phyloP scores from a whole-genome alignment of 2,329 filamentous ascomycete genomes.

The Cadophora gregata region DNA sequence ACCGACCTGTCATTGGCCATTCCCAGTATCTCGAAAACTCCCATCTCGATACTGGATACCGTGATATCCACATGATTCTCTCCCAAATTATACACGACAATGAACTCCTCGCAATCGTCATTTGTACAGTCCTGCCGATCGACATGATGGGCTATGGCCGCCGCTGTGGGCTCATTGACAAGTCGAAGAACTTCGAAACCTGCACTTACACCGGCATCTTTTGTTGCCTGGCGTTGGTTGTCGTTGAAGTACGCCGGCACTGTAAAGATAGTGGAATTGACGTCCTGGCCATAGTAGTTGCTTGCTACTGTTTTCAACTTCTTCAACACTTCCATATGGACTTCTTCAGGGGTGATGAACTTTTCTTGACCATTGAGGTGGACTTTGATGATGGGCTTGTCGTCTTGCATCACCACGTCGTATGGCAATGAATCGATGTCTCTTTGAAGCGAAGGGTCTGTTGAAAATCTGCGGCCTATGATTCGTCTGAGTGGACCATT shows the following conservation, averaged over 20 bases:
- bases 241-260: slow-evolving; percentile 79
- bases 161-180: slow-evolving; percentile 76
- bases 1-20: slow-evolving; percentile 1
- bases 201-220: slow-evolving; percentile 70
- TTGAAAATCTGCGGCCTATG: slow-evolving; percentile 24
- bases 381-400: slow-evolving; percentile 19
- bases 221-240: slow-evolving; percentile 75
- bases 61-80: slow-evolving; percentile 21
- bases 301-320: slow-evolving; percentile 27
- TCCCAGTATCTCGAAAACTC: slow-evolving; percentile 26
- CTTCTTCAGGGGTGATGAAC: slow-evolving; percentile 18
- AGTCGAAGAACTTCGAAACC: slow-evolving; percentile 76
- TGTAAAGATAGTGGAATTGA: slow-evolving; percentile 60
- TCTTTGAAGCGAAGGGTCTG: slow-evolving; percentile 17
- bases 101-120: neutral
- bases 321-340: slow-evolving; percentile 23
- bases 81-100: slow-evolving; percentile 23
- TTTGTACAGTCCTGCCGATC: slow-evolving; percentile 41
- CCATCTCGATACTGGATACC: slow-evolving; percentile 17
- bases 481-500: slow-evolving; percentile 8
- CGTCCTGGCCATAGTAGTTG: neutral
- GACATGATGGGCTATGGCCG: slow-evolving; percentile 74
- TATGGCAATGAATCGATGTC: slow-evolving; percentile 22
- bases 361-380: neutral
- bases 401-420: slow-evolving; percentile 12